Evolutionary conservation across 345 rosid genomes (phyloP).

Genomic region (Lepidium sativum): DNA sequence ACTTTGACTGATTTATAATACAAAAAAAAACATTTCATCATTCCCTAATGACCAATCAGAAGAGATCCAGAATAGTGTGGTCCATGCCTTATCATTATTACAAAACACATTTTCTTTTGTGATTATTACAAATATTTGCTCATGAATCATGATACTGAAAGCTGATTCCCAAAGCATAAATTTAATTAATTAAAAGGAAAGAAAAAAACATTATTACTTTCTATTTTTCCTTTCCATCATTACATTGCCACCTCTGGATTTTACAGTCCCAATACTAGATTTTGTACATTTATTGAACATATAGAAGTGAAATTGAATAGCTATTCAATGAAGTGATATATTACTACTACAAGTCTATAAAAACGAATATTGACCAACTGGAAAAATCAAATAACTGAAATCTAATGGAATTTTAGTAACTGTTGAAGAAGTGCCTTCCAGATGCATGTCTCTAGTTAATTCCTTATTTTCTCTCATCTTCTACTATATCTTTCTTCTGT

Average conservation of each 20-base stretch:
- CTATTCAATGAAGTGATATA: not conserved
- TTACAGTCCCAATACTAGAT: not conserved
- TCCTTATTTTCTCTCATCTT: not conserved
- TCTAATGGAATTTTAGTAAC: not conserved
- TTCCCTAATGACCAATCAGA: constrained; percentile 27
- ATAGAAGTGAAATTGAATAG: not conserved
- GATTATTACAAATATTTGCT: constrained; percentile 3
- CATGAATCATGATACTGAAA: not conserved
- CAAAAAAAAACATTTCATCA: constrained; percentile 8
- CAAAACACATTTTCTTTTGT: constrained; percentile 13
- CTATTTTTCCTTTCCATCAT: constrained; percentile 23
- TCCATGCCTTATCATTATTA: constrained; percentile 22
- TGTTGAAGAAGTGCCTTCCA: not conserved
- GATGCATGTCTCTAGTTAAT: no score
- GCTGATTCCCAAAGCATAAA: constrained; percentile 19
- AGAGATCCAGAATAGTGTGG: constrained; percentile 17
- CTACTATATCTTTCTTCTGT: no score
- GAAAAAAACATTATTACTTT: not conserved
- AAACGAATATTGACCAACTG: not conserved
- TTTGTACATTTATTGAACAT: not conserved
- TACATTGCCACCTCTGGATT: constrained; percentile 9
- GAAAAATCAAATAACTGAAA: constrained; percentile 6
- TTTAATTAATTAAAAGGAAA: not conserved
- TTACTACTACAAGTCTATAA: not conserved
- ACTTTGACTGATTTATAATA: constrained; percentile 29